Evolutionary conservation across 176 grass and related monocot genomes (phyloP), one percentile per base, ranked within the genome.

Genomic region (Oryza officinalis): DNA sequence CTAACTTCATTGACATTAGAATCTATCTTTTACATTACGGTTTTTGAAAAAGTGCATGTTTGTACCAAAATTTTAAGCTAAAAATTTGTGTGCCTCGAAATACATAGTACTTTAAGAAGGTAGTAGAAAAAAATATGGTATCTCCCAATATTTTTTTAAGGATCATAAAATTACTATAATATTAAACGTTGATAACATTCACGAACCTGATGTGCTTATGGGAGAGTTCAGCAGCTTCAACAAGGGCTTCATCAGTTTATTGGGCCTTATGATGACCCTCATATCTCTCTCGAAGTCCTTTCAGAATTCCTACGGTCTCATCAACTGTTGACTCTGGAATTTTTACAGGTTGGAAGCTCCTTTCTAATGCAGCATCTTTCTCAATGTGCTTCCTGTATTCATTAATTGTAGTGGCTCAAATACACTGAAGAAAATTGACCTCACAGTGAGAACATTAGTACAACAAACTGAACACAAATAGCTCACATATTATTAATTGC

Each of bases 381-480:
- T 97, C 92, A 71, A 97, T 86, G 72, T 94, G 92, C 78, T 93
- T 97, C 32, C 95, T 87, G 67, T 97, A 97, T 75, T 97, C 95
- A 82, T 94, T 92, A 66, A 94, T 84, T 57, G 95, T 97, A 66
- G 95, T 97, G 33, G 95, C 95, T 68, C 92, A 92, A 44, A 97
- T 97, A 74, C 92, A 94, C 92, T 97, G 83, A 63, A 88, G 47
- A 94, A 97, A 1, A 40, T 40, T 1, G 8, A 40, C 8, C 8
- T 40, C 38, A 40, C 0, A 40, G 38, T 40, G 38, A 40, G 38
- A 40, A 40, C 38, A 6, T 40, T 40, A 33, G 32, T 33, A 33
- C 32, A 40, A 40, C 8, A 40, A 40, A 40, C 38, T 40, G 38
- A 40, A 40, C 38, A 40, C 1, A 8, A 40, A 40, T 9, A 40